Conservation (phyloP, 2,329 filamentous ascomycete genomes). For the Fusarium verticillioides region DNA sequence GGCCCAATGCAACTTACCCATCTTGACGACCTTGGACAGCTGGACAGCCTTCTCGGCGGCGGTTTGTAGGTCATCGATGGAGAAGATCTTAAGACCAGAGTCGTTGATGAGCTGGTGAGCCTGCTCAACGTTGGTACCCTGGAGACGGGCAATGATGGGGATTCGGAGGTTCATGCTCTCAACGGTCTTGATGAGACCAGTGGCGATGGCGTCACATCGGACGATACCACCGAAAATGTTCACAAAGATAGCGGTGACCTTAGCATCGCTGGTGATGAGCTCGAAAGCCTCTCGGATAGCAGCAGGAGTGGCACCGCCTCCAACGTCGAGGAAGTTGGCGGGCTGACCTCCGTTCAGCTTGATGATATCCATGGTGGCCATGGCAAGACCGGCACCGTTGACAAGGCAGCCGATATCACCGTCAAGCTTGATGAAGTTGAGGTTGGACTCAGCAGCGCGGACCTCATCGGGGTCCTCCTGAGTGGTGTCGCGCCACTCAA, state of each 20-base stretch:
- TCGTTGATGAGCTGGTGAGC: conserved; percentile 95
- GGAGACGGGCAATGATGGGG: conserved; percentile 95
- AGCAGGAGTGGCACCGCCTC: conserved; percentile 94
- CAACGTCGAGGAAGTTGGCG: conserved; percentile 99
- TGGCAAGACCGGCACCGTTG: conserved; percentile 98
- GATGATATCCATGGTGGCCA: conserved; percentile 99
- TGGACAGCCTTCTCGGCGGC: conserved; percentile 98
- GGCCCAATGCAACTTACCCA: conserved; percentile 71
- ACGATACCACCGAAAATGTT: conserved; percentile 99
- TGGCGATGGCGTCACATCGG: conserved; percentile 95
- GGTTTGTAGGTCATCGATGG: conserved; percentile 96
- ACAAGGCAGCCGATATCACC: conserved; percentile 99
- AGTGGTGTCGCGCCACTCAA: conserved; percentile 90
- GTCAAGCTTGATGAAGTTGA: conserved; percentile 99
- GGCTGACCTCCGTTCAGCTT: conserved; percentile 97
- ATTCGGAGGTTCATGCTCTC: conserved; percentile 95
- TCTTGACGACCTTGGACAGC: conserved; percentile 99
- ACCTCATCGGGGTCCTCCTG: conserved; percentile 99
- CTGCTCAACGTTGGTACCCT: conserved; percentile 97
- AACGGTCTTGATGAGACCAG: conserved; percentile 94
- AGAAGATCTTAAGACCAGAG: conserved; percentile 99
- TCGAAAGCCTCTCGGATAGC: conserved; percentile 98
- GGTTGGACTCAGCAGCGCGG: conserved; percentile 89
- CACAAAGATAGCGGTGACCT: conserved; percentile 98
- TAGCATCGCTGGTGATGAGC: conserved; percentile 97